Percentiles rank a stretch among this genome's conserved stretches.
Conservation (phyloP, 345 rosid species). For the Corymbia maculata region DNA sequence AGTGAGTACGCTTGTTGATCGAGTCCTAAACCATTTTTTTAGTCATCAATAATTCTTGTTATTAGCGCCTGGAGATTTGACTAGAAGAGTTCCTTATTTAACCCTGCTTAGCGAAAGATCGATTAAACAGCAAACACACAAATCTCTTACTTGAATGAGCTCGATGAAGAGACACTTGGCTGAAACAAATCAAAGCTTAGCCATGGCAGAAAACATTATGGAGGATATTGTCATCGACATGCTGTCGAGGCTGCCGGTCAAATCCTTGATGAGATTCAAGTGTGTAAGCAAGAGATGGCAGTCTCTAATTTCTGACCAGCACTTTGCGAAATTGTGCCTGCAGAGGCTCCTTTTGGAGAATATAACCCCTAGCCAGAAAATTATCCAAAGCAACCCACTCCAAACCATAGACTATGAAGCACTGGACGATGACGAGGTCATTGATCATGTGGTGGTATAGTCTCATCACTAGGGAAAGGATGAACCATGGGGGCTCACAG, state of each 20-base stretch:
- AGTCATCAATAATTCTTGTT: background rate
- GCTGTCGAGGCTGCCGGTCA: slow-evolving; percentile 5
- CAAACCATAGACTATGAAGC: slow-evolving; percentile 1
- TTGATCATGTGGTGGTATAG: background rate
- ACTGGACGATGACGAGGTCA: background rate
- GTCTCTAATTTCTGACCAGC: background rate
- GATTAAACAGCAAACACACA: background rate
- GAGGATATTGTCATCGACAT: background rate
- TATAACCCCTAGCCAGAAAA: background rate
- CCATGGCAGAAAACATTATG: background rate
- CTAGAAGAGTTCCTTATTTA: background rate
- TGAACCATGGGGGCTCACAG: background rate
- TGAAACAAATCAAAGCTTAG: background rate
- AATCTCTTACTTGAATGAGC: background rate
- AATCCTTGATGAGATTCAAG: slow-evolving; percentile 1
- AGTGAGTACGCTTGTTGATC: background rate
- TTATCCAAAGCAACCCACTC: background rate
- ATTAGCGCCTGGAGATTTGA: background rate
- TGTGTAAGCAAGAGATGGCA: slow-evolving; percentile 8
- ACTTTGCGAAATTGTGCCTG: background rate
- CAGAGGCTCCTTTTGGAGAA: background rate
- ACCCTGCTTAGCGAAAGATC: background rate
- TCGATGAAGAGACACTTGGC: background rate
- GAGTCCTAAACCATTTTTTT: background rate
- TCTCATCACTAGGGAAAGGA: background rate